Conservation (phyloP, 495 filamentous ascomycete genomes). For the Daldinia concentrica region DNA sequence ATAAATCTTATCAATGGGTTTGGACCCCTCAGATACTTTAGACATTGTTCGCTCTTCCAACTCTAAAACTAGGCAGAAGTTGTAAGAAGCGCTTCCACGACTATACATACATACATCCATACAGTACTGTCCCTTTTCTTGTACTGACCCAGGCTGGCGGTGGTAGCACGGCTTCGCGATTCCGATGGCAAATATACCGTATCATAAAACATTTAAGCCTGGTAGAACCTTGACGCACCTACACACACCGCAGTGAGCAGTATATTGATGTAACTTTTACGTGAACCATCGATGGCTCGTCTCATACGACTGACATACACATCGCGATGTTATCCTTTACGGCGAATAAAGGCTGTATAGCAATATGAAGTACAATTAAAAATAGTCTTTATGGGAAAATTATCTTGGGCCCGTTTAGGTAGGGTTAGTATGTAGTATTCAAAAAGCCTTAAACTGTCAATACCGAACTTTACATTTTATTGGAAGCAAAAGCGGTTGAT, state of each 20-base stretch:
- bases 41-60: background rate
- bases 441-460: too few relatives aligned
- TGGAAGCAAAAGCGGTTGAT: too few relatives aligned
- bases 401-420: too few relatives aligned
- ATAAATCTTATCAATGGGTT: slow-evolving; percentile 22
- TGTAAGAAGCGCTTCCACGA: slow-evolving; percentile 14
- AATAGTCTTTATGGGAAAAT: too few relatives aligned
- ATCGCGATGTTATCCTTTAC: background rate
- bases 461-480: too few relatives aligned
- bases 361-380: too few relatives aligned
- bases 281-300: background rate
- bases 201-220: slow-evolving; percentile 8
- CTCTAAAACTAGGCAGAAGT: slow-evolving; percentile 26
- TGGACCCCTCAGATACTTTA: slow-evolving; percentile 24
- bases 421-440: too few relatives aligned
- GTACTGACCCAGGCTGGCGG: slow-evolving; percentile 8
- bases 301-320: background rate
- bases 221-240: slow-evolving; percentile 19
- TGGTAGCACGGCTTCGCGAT: slow-evolving; percentile 24
- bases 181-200: slow-evolving; percentile 13
- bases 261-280: slow-evolving; percentile 26
- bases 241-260: slow-evolving; percentile 15
- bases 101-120: background rate
- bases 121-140: too few relatives aligned
- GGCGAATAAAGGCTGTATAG: too few relatives aligned